phyloP scores from a whole-genome alignment of 345 rosid species.

The Eucalyptus sp. region DNA sequence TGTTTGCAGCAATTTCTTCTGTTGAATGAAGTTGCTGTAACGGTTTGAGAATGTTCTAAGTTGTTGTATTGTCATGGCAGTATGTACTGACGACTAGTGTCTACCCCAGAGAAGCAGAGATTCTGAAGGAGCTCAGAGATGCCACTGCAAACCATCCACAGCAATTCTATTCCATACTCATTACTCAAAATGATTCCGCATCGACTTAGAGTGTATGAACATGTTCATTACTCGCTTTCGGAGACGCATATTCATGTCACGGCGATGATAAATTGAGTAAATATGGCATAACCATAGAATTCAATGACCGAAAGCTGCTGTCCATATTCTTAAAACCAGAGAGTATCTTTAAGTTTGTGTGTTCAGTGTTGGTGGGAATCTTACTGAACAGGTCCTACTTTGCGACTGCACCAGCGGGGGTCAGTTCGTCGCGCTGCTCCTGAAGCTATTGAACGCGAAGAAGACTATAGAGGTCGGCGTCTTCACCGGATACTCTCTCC shows the following conservation, averaged over 20 bases:
- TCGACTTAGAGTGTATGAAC: background rate
- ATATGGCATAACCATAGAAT: background rate
- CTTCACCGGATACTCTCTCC: conserved; percentile 68
- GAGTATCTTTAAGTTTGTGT: background rate
- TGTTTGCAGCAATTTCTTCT: too few relatives aligned
- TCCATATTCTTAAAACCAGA: background rate
- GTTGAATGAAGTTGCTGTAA: too few relatives aligned
- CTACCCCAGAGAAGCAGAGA: too few relatives aligned
- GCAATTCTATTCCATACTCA: too few relatives aligned
- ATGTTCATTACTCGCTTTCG: background rate
- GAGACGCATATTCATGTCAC: background rate
- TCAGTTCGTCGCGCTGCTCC: conserved; percentile 37
- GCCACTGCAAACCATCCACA: too few relatives aligned
- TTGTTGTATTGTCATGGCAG: too few relatives aligned
- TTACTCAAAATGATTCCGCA: background rate
- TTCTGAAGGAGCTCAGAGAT: too few relatives aligned
- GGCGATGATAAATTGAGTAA: background rate
- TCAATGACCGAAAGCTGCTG: background rate
- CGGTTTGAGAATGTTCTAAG: too few relatives aligned
- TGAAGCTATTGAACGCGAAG: conserved; percentile 41
- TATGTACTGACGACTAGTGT: too few relatives aligned
- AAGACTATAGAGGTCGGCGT: conserved; percentile 58
- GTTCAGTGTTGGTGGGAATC: background rate
- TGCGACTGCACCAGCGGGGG: conserved; percentile 45
- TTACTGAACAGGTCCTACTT: background rate